Percentiles rank a stretch among this genome's conserved stretches.
Evolutionary conservation across 139 green algal species (phyloP).

Genomic region (Spirogloea muscicola): DNA sequence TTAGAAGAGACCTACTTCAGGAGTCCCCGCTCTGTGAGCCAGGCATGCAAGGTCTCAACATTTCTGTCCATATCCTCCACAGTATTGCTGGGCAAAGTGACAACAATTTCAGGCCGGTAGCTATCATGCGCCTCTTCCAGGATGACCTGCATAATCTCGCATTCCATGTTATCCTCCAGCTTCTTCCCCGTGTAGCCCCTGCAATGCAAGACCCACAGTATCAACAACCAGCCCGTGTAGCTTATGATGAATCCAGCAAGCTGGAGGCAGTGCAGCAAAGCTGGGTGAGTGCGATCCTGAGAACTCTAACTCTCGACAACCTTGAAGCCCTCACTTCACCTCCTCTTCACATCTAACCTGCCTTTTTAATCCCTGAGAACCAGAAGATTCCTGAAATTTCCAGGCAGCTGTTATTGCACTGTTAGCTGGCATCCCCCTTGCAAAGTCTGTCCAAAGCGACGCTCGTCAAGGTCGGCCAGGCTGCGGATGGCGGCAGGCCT

Average conservation of each 20-base stretch:
- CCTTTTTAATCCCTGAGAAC: no score
- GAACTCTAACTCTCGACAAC: not conserved
- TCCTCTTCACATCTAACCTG: no score
- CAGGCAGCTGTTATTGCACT: no score
- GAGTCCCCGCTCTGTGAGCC: no score
- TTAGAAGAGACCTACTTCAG: no score
- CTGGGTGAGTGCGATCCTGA: not conserved
- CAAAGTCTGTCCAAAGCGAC: no score
- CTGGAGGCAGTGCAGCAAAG: not conserved
- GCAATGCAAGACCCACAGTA: constrained; percentile 20
- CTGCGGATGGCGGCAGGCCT: no score
- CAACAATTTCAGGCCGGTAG: constrained; percentile 87
- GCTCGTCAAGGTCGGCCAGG: no score
- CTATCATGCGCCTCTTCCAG: constrained; percentile 89
- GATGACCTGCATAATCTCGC: constrained; percentile 89
- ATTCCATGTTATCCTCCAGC: constrained; percentile 92
- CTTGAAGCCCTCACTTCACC: not conserved
- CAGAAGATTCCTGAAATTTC: no score
- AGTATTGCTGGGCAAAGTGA: constrained; percentile 73
- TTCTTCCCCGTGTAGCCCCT: constrained; percentile 83
- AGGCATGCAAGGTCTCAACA: no score
- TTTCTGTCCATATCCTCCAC: constrained; percentile 89
- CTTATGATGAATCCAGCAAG: not conserved
- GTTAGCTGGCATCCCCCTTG: no score
- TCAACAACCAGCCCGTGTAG: not conserved